Evolutionary conservation across 176 grass and related monocot genomes (phyloP), one percentile per base, ranked within the genome.

Genomic region (Phragmites australis): DNA sequence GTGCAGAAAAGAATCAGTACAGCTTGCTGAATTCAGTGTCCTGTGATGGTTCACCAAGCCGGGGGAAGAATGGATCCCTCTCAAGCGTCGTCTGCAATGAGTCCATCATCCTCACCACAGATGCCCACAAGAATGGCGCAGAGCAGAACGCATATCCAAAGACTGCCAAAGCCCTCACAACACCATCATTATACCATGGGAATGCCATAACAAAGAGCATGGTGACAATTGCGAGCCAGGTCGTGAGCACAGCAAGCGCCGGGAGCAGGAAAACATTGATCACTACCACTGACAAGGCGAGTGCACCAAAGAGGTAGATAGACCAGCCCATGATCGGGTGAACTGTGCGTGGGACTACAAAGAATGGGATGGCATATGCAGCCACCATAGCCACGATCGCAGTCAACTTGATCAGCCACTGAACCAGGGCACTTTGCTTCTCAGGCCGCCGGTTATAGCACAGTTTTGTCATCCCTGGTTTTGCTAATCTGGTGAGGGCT

Each of bases 321-420:
- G 90, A 89, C 97, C 97, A 99, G 47, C 97, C 97, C 55, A 96
- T 90, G 68, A 99, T 43, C 19, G 97, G 97, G 69, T 99, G 97
- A 50, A 87, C 64, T 2, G 93, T 99, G 81, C 97, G 70, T 9
- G 97, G 93, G 66, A 99, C 84, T 53, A 99, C 50, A 55, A 99
- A 93, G 86, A 99, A 99, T 2, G 97, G 97, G 48, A 96, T 84
- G n/a, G 82, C 47, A 62, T 99, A 91, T 32, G 87, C 87, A 18
- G 87, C 79, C 26, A 90, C 25, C 44, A 96, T 68, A 80, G 87
- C 84, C 61, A 86, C 80, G 16, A 91, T 52, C 6, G 67, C 87
- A 12, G 83, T 59, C 61, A 89, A 44, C 82, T 96, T 99, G 74
- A 99, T 79, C 51, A 95, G 82, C 17, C 78, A 48, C 31, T 96